A percentile compares a stretch with the other conserved stretches of the same genome.
Evolutionary conservation across 1,139 yeast species (phyloP).

Genomic region (Debaryomyces subglobosus): DNA sequence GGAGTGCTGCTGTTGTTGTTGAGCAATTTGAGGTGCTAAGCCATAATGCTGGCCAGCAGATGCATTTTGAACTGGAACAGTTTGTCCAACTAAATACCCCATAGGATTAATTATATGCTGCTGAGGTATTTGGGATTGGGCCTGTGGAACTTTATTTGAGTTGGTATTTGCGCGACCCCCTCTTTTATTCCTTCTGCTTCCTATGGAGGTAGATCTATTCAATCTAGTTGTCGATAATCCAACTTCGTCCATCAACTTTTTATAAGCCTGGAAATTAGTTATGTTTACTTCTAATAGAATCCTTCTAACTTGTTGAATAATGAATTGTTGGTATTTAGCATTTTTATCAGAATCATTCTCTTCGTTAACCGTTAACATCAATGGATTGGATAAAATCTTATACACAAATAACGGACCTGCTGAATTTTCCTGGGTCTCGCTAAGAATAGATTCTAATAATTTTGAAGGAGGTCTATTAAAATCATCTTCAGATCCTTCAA

Average conservation of each 20-base stretch:
- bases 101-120: slow-evolving; percentile 8
- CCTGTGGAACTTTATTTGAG: slow-evolving; percentile 5
- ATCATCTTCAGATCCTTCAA: slow-evolving; percentile 30
- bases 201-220: slow-evolving; percentile 29
- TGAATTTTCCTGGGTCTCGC: slow-evolving; percentile 51
- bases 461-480: slow-evolving; percentile 28
- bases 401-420: slow-evolving; percentile 87
- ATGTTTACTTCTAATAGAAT: slow-evolving; percentile 62
- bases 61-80: slow-evolving; percentile 9
- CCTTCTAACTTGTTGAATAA: slow-evolving; percentile 61
- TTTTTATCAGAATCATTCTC: slow-evolving; percentile 26
- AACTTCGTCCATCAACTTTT: slow-evolving; percentile 89
- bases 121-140: slow-evolving; percentile 11
- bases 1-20: slow-evolving; percentile 11
- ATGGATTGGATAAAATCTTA: slow-evolving; percentile 72
- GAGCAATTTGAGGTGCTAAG: slow-evolving; percentile 12
- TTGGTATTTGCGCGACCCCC: slow-evolving; percentile 18
- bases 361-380: slow-evolving; percentile 42
- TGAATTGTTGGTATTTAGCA: slow-evolving; percentile 57
- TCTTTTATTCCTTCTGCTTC: slow-evolving; percentile 25
- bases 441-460: slow-evolving; percentile 51
- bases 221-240: slow-evolving; percentile 58
- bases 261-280: slow-evolving; percentile 68
- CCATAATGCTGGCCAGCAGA: slow-evolving; percentile 1
- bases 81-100: slow-evolving; percentile 1